Evolutionary conservation across 192 early-diverging fungal species (phyloP), one percentile per base, ranked within the genome.

Genomic region (Linnemannia schmuckeri): DNA sequence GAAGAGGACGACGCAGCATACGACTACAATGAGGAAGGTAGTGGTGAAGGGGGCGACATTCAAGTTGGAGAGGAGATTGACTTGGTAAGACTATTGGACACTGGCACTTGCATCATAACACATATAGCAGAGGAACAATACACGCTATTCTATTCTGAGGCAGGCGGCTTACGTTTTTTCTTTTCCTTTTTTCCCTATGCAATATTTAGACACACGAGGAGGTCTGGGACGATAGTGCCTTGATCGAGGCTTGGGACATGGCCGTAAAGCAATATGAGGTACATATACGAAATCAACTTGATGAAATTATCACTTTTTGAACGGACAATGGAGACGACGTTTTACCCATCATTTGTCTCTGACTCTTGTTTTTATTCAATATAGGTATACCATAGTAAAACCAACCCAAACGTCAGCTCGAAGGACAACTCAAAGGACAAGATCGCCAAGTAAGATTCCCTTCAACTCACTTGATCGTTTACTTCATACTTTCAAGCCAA

Each of bases 161-260:
- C n/a, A 73, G 12, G 12, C 40, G 6, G 2, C 7, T 30, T 73
- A 41, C 7, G 12, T 46, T n/a, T 42, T 8, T 18, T 47, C 4
- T 46, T 49, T 46, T 33, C 24, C 15, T 33, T 44, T 27, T 12
- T 7, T 27, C 46, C 8, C 46, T 57, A 61, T 49, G 33, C 52
- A 35, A 57, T 37, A 37, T 2, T 35, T 76, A 87, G 85, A 75
- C 85, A 37, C 85, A 89, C 61, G 80, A 68, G 3, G 90, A 90
- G n/a, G 83, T 88, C 0, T 95, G 94, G 94, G 93, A 95, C 40
- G 94, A 95, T 68, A 85, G 81, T 12, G 92, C 89, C 33, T 88
- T 95, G 47, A 91, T 95, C 66, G 90, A 87, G 30, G 92, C 93
- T 2, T 95, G 94, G 94, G 93, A 95, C 47, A 79, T 72, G 70